phyloP scores from a whole-genome alignment of 2,329 filamentous ascomycete species.

The Aureobasidium sp. region DNA sequence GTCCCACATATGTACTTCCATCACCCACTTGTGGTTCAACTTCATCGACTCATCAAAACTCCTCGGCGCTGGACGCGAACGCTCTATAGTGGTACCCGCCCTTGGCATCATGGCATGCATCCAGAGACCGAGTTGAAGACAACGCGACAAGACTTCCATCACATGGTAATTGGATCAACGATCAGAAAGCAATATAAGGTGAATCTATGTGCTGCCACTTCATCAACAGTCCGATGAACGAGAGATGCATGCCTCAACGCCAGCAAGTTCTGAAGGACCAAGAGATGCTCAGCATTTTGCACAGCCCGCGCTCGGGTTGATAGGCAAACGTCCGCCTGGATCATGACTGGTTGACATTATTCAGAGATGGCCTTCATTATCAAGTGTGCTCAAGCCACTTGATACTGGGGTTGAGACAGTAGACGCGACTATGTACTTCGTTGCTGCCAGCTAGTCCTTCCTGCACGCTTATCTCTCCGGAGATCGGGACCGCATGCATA shows the following conservation, averaged over 20 bases:
- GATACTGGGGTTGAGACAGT: not conserved
- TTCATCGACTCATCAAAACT: too few species aligned
- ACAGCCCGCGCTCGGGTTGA: not conserved
- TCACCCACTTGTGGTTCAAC: too few species aligned
- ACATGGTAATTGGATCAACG: not conserved
- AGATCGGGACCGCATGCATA: not conserved
- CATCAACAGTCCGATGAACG: not conserved
- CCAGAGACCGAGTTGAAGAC: not conserved
- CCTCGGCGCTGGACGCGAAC: not conserved
- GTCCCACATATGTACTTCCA: too few species aligned
- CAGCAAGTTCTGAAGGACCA: not conserved
- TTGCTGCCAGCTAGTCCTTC: not conserved
- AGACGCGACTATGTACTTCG: not conserved
- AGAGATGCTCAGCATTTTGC: conserved; percentile 9
- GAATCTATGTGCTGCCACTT: not conserved
- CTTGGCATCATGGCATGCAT: not conserved
- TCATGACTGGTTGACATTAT: not conserved
- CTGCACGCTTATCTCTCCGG: not conserved
- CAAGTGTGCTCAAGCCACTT: not conserved
- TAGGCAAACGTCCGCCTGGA: conserved; percentile 3
- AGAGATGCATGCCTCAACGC: not conserved
- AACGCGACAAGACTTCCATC: not conserved
- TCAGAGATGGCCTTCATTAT: not conserved
- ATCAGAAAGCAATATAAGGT: too few species aligned
- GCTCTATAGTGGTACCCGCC: not conserved